Evolutionary conservation across 2,329 filamentous ascomycete genomes (phyloP), one percentile per base, ranked within the genome.

Genomic region (Monilinia laxa): DNA sequence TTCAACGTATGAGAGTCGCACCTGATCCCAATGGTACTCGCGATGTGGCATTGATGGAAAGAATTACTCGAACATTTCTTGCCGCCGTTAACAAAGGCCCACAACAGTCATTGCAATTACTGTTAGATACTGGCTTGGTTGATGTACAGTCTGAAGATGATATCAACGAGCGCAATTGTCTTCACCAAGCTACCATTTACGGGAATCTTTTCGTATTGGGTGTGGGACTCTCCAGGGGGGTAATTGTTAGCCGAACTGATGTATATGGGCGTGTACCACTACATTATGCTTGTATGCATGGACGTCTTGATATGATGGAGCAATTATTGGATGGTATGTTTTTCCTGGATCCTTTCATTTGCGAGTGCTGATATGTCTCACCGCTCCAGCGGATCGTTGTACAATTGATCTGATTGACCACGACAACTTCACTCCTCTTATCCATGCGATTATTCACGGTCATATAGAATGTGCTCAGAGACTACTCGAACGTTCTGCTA

Each of bases 221-320:
- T 62, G 87, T 90, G 70, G 93, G 90, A 4, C 81, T 99, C n/a
- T 81, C 85, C 1, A 87, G 85, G 56, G 87, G 86, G 5, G 92
- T 97, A 45, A 88, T 93, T 69, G 88, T 93, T 31, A 87, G 87
- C 66, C 85, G 91, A 62, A 90, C 90, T 3, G 95, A 99, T 79
- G 93, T 97, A 9, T 99, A 99, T 76, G 95, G 95, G 11, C 85
- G 95, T 59, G 91, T 97, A 68, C 93, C 95, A 35, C 80, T 99
- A 47, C 95, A 99, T 76, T 99, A 99, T 79, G 93, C 95, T 18
- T 96, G 92, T 77, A 93, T 98, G 85, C 92, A 97, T 79, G 95
- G 95, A 6, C 87, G 91, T 56, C 84, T 96, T 25, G 90, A 91
- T 65, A 93, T 96, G 87, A 85, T 96, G 38, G 85, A 91, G 71